These are phyloP conservation scores for Alternaria solani DNA, from an alignment of 2,329 filamentous ascomycete species.

Conservation along the genomic window DNA sequence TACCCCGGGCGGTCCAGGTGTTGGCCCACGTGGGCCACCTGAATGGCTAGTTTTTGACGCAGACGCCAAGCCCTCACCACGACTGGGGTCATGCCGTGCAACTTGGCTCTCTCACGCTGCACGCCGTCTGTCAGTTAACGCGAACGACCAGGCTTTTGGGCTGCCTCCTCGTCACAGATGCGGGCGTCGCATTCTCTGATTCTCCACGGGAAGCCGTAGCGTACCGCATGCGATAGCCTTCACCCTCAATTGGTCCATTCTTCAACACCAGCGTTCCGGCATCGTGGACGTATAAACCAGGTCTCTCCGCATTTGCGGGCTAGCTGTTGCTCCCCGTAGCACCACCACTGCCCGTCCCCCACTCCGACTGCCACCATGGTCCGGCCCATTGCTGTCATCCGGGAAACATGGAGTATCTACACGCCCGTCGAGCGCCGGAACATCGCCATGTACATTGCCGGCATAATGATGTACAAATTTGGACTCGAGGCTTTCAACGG, in stretches of 20 bases:
- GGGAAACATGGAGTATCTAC: conserved; percentile 47
- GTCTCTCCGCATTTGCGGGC: conserved; percentile 28
- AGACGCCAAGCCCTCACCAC: conserved; percentile 25
- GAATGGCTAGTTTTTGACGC: conserved; percentile 28
- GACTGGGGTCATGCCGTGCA: conserved; percentile 27
- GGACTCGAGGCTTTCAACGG: conserved; percentile 62
- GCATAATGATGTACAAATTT: conserved; percentile 64
- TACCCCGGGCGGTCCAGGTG: conserved; percentile 21
- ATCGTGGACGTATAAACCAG: conserved; percentile 33
- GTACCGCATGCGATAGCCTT: conserved; percentile 28
- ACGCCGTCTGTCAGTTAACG: conserved; percentile 27
- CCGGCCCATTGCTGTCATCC: conserved; percentile 33
- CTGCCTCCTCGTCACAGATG: conserved; percentile 35
- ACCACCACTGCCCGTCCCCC: conserved; percentile 23
- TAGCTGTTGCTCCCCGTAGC: conserved; percentile 25
- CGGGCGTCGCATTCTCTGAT: conserved; percentile 28
- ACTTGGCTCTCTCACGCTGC: conserved; percentile 30
- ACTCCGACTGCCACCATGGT: conserved; percentile 25
- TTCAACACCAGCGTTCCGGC: conserved; percentile 21
- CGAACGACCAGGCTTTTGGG: conserved; percentile 24
- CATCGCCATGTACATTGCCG: conserved; percentile 54
- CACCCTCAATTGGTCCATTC: conserved; percentile 26
- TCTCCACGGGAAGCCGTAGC: conserved; percentile 25
- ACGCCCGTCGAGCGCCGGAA: conserved; percentile 53
- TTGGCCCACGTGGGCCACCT: conserved; percentile 19